These are phyloP conservation scores for Zasmidium citrigriseum DNA, from an alignment of 2,329 filamentous ascomycete genomes.

Conservation along the genomic window DNA sequence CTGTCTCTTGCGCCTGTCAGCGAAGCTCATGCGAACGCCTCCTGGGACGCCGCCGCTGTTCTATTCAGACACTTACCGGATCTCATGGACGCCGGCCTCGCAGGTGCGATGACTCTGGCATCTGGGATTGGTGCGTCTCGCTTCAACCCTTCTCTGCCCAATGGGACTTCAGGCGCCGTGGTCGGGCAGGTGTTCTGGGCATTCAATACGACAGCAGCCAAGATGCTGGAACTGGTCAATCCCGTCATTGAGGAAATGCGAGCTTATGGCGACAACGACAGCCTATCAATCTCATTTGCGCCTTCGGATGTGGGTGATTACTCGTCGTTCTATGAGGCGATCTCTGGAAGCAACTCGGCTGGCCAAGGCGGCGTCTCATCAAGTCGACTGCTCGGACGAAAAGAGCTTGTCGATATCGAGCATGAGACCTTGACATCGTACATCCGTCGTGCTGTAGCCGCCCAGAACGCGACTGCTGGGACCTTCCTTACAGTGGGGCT, in stretches of 20 bases:
- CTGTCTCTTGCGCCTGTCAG: conserved; percentile 19
- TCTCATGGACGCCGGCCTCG: conserved; percentile 34
- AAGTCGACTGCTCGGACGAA: conserved; percentile 38
- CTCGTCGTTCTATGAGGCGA: conserved; percentile 28
- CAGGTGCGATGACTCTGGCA: conserved; percentile 26
- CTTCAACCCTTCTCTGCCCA: conserved; percentile 37
- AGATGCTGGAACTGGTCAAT: conserved; percentile 21
- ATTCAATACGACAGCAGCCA: conserved; percentile 28
- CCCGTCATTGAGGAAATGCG: conserved; percentile 16
- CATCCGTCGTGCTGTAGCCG: conserved; percentile 18
- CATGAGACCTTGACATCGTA: conserved; percentile 13
- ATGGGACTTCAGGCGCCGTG: conserved; percentile 31
- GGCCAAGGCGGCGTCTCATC: conserved; percentile 35
- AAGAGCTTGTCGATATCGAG: conserved; percentile 28
- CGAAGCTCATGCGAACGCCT: conserved; percentile 33
- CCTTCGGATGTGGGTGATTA: conserved; percentile 30
- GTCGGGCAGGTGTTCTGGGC: conserved; percentile 32
- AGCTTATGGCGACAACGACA: conserved; percentile 11
- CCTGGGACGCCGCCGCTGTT: conserved; percentile 37
- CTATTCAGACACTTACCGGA: conserved; percentile 29
- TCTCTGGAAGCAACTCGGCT: conserved; percentile 30
- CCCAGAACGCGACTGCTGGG: conserved; percentile 24
- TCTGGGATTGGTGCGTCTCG: conserved; percentile 18
- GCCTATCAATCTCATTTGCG: conserved; percentile 9
- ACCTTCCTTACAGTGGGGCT: conserved; percentile 32